These are phyloP conservation scores for Geranium brycei DNA, from an alignment of 345 rosid species.

Conservation along the genomic window DNA sequence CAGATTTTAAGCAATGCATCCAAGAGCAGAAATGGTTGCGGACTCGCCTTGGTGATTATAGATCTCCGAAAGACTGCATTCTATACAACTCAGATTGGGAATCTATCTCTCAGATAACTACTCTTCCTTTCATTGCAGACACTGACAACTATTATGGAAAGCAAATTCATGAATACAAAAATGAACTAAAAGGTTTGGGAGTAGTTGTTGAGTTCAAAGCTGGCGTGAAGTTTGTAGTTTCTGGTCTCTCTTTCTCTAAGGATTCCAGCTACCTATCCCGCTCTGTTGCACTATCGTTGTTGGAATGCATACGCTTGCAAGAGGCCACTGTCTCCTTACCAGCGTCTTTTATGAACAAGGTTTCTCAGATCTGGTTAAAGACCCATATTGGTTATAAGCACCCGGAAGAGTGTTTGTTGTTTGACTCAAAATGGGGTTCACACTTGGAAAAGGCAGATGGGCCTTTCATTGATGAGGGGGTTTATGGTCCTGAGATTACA, in stretches of 20 bases:
- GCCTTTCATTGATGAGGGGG: slow-evolving; percentile 55
- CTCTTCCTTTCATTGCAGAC: slow-evolving; percentile 54
- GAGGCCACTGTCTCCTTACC: slow-evolving; percentile 17
- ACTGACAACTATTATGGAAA: slow-evolving; percentile 31
- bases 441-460: slow-evolving; percentile 40
- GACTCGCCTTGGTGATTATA: slow-evolving; percentile 40
- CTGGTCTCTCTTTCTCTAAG: slow-evolving; percentile 25
- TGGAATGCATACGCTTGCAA: slow-evolving; percentile 28
- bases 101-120: slow-evolving; percentile 30
- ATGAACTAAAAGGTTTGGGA: slow-evolving; percentile 42
- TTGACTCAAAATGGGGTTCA: slow-evolving; percentile 25
- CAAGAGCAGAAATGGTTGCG: slow-evolving; percentile 40
- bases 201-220: slow-evolving; percentile 23
- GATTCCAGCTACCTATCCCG: slow-evolving; percentile 16
- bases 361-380: slow-evolving; percentile 45
- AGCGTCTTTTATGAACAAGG: slow-evolving; percentile 15
- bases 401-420: slow-evolving; percentile 37
- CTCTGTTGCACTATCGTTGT: slow-evolving; percentile 25
- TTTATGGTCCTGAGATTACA: slow-evolving; percentile 29
- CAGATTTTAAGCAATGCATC: slow-evolving; percentile 22
- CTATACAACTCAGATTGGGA: slow-evolving; percentile 47
- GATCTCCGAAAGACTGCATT: slow-evolving; percentile 45
- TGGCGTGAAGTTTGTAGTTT: slow-evolving; percentile 39
- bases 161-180: slow-evolving; percentile 24
- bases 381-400: slow-evolving; percentile 36